A percentile compares a stretch with the other conserved stretches of the same genome.
phyloP scores from a whole-genome alignment of 176 grass and related monocot genomes.

The Guadua angustifolia region DNA sequence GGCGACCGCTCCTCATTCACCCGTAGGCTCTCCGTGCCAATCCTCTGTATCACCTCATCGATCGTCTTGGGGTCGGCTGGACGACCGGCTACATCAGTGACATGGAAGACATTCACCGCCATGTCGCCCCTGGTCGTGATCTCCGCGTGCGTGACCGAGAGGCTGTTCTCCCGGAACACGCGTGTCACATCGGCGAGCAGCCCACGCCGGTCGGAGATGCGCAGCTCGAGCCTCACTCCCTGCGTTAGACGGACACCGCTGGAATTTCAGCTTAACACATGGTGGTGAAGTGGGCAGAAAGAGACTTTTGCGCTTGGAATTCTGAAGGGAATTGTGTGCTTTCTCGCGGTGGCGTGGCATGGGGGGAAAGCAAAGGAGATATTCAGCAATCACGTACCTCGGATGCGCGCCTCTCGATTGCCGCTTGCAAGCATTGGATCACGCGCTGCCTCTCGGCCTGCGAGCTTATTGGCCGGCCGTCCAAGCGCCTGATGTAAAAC shows the following conservation, averaged over 20 bases:
- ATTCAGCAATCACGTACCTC: constrained; percentile 63
- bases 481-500: constrained; percentile 70
- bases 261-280: constrained; percentile 32
- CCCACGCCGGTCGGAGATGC: constrained; percentile 65
- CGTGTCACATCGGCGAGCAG: constrained; percentile 91
- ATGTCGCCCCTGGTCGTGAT: constrained; percentile 70
- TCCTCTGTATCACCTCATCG: constrained; percentile 65
- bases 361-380: constrained; percentile 49
- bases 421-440: constrained; percentile 78
- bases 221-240: constrained; percentile 81
- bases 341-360: constrained; percentile 50
- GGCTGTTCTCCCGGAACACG: constrained; percentile 83
- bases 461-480: constrained; percentile 79
- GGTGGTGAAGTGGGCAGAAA: constrained; percentile 48
- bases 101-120: constrained; percentile 79
- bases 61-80: constrained; percentile 71
- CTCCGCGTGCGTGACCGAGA: constrained; percentile 81
- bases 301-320: neutral
- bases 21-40: constrained; percentile 71
- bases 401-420: constrained; percentile 76
- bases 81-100: constrained; percentile 63
- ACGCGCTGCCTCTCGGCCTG: constrained; percentile 82
- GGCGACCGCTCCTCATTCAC: constrained; percentile 61
- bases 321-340: constrained; percentile 22
- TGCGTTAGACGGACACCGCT: constrained; percentile 45